Evolutionary conservation across 139 green algal genomes (phyloP).

Genomic region (Chlorella sp.): DNA sequence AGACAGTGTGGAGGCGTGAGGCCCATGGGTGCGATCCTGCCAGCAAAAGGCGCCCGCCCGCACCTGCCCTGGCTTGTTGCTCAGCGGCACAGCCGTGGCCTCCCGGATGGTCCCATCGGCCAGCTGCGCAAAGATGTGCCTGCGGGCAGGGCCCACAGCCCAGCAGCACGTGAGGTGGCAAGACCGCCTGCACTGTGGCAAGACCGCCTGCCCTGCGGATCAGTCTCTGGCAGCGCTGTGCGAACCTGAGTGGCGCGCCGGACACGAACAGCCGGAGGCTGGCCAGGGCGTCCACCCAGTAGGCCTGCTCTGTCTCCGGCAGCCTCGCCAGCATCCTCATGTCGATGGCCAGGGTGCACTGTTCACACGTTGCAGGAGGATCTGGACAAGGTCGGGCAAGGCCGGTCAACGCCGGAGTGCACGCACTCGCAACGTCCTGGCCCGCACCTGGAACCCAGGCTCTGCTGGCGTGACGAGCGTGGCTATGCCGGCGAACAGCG

Average conservation of each 20-base stretch:
- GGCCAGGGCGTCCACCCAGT: background rate
- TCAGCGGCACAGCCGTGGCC: background rate
- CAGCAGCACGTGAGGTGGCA: background rate
- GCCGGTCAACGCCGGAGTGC: too few relatives aligned
- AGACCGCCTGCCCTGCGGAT: background rate
- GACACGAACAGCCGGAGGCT: background rate
- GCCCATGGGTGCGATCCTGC: background rate
- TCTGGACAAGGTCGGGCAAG: too few relatives aligned
- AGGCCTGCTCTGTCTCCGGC: too few relatives aligned
- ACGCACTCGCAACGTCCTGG: too few relatives aligned
- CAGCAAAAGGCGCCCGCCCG: background rate
- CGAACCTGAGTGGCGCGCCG: background rate
- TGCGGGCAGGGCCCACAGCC: background rate
- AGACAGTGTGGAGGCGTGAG: background rate
- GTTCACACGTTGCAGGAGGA: too few relatives aligned
- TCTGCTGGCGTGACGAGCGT: too few relatives aligned
- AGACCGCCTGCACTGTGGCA: background rate
- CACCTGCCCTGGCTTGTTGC: slow-evolving; percentile 2
- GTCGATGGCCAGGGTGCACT: too few relatives aligned
- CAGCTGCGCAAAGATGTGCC: background rate
- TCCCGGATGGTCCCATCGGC: background rate
- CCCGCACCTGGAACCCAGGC: too few relatives aligned
- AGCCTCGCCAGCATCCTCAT: too few relatives aligned
- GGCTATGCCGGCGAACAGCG: too few relatives aligned
- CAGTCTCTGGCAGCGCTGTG: background rate